Evolutionary conservation across 352 stramenopile species (phyloP), one percentile per base, ranked within the genome.

Genomic region (Pythium phragmiticola): DNA sequence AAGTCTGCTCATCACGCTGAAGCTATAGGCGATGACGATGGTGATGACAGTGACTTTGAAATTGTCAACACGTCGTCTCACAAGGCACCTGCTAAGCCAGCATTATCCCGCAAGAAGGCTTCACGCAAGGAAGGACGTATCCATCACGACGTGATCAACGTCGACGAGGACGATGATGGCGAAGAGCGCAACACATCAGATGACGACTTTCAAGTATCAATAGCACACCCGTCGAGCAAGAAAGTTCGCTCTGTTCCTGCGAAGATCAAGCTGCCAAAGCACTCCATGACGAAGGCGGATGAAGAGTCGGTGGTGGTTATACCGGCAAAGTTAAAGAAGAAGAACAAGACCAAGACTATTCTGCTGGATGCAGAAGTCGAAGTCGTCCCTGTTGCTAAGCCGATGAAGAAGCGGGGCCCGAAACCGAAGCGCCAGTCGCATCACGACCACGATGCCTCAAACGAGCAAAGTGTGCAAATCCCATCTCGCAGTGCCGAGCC

Each of bases 91-190:
- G 62, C 34, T 13, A 63, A 71, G 47, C 30, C 47, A 3, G 39
- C 45, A 16, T 21, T 5, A 0, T 51, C 41, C 9, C 30, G 57
- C 5, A 71, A 66, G 41, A 71, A 71, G 41, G 46, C 57, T 30
- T 67, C 65, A 13, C 57, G 65, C 13, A 71, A 71, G 42, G 51
- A 65, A 61, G 63, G 63, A n/a, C 48, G 63, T 2, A 51, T 48
- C 6, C 56, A 70, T 34, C 55, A 60, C 1, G 39, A 65, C 12
- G 42, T 61, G 21, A 65, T 60, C 42, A 26, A 50, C 39, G 55
- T 60, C 14, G 63, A 69, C 26, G 45, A 74, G 36, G 46, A 65
- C 4, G 60, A 60, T 16, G 50, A 60, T 37, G 56, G 42, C 14
- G 16, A 33, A 16, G 45, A 39, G 7, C 34, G 7, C n/a, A n/a